Evolutionary conservation across 177 flowering plant species (phyloP).

Genomic region (Vitis hybrid): DNA sequence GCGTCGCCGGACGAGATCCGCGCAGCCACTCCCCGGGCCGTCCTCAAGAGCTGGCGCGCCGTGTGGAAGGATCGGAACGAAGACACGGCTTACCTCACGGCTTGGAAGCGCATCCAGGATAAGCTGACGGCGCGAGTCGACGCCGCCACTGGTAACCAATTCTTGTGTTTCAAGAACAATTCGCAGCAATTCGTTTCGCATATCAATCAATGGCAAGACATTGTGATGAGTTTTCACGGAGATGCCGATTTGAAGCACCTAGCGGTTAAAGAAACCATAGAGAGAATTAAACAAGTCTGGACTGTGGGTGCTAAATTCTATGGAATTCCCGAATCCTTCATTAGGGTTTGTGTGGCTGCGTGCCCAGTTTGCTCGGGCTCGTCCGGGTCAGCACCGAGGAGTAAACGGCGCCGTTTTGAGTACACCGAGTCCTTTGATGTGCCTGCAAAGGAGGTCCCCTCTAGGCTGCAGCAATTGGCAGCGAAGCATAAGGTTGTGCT

Average conservation of each 20-base stretch:
- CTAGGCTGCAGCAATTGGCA: constrained; percentile 75
- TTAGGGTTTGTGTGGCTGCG: constrained; percentile 79
- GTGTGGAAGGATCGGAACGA: constrained; percentile 99
- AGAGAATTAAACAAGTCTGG: constrained; percentile 91
- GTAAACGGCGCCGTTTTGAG: constrained; percentile 82
- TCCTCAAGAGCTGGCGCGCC: constrained; percentile 85
- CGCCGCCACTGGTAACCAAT: constrained; percentile 42
- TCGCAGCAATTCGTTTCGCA: constrained; percentile 82
- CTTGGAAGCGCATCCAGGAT: constrained; percentile 98
- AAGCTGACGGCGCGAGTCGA: constrained; percentile 69
- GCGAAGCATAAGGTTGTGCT: constrained; percentile 95
- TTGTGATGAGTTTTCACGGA: constrained; percentile 73
- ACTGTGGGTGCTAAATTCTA: constrained; percentile 96
- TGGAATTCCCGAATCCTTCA: constrained; percentile 91
- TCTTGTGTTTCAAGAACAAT: constrained; percentile 83
- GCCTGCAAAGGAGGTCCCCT: constrained; percentile 88
- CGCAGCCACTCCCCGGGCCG: constrained; percentile 66
- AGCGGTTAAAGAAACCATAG: constrained; percentile 84
- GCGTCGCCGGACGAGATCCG: constrained; percentile 85
- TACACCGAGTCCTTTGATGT: constrained; percentile 93
- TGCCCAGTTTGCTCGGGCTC: constrained; percentile 76
- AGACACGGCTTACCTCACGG: constrained; percentile 92
- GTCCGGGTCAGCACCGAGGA: constrained; percentile 35
- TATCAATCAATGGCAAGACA: constrained; percentile 84
- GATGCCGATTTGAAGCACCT: constrained; percentile 80